Evolutionary conservation across 1,139 yeast species (phyloP).

Genomic region (Geotrichum histeridarum): DNA sequence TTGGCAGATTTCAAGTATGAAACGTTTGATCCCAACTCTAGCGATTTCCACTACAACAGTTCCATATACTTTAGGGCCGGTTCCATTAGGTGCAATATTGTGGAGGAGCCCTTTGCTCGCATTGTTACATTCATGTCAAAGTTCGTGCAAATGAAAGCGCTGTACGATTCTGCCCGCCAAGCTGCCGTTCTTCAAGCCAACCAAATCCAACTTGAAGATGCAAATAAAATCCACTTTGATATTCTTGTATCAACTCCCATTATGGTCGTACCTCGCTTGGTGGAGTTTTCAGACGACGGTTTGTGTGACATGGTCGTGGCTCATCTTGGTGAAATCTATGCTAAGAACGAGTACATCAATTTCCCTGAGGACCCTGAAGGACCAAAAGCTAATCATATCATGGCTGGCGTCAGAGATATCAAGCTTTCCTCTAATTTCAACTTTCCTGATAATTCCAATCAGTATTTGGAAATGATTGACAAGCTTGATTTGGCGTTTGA

Average conservation of each 20-base stretch:
- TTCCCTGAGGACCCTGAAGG: constrained; percentile 27
- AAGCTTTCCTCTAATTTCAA: constrained; percentile 57
- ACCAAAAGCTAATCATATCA: constrained; percentile 44
- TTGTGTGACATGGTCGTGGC: constrained; percentile 59
- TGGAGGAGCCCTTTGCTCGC: constrained; percentile 72
- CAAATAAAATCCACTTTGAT: constrained; percentile 64
- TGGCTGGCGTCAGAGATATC: constrained; percentile 71
- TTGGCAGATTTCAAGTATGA: constrained; percentile 80
- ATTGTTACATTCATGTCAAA: constrained; percentile 64
- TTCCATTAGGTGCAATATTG: constrained; percentile 66
- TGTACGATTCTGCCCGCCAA: constrained; percentile 82
- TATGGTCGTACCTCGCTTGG: constrained; percentile 65
- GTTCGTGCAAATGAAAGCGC: constrained; percentile 77
- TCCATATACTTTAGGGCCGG: constrained; percentile 66
- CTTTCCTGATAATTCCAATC: constrained; percentile 45
- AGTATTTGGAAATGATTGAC: constrained; percentile 61
- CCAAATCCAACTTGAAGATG: constrained; percentile 59
- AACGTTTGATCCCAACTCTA: constrained; percentile 53
- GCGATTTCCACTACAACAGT: constrained; percentile 48
- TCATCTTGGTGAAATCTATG: constrained; percentile 77
- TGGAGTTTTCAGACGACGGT: constrained; percentile 14
- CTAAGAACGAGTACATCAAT: constrained; percentile 54
- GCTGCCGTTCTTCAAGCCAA: constrained; percentile 70
- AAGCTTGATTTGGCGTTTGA: constrained; percentile 62
- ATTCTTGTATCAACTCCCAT: constrained; percentile 75